phyloP scores from a whole-genome alignment of 805 yeast species.

The Myxozyma mucilagina region DNA sequence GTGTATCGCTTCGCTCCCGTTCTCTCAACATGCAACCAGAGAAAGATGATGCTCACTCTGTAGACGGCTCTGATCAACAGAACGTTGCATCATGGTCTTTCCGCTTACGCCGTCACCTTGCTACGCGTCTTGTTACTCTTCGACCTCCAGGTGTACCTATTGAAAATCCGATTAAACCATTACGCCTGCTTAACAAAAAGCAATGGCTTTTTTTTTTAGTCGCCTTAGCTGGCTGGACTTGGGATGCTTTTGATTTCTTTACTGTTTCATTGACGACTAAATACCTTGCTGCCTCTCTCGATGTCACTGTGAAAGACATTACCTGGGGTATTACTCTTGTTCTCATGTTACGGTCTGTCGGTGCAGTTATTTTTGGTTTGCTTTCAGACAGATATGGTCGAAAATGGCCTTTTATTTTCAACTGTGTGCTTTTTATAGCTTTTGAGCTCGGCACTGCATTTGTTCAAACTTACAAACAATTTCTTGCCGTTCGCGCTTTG shows the following conservation, averaged over 20 bases:
- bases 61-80: neutral
- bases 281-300: slow-evolving; percentile 52
- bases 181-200: slow-evolving; percentile 49
- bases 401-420: slow-evolving; percentile 61
- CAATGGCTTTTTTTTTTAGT: slow-evolving; percentile 64
- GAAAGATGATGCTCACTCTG: neutral
- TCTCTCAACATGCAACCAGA: neutral
- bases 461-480: slow-evolving; percentile 57
- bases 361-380: slow-evolving; percentile 66
- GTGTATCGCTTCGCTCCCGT: neutral
- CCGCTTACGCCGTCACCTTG: slow-evolving; percentile 36
- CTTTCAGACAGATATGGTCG: slow-evolving; percentile 66
- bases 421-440: slow-evolving; percentile 53
- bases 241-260: slow-evolving; percentile 74
- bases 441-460: slow-evolving; percentile 69
- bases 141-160: slow-evolving; percentile 36
- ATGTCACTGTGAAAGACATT: slow-evolving; percentile 49
- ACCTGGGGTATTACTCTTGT: slow-evolving; percentile 76
- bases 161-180: slow-evolving; percentile 62
- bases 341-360: slow-evolving; percentile 68
- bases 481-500: slow-evolving; percentile 60
- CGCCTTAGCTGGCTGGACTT: slow-evolving; percentile 67
- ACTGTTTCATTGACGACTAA: slow-evolving; percentile 58
- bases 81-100: neutral
- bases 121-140: slow-evolving; percentile 39